Evolutionary conservation across 768 basidiomycete species (phyloP).

Genomic region (Tephrocybe sp.): DNA sequence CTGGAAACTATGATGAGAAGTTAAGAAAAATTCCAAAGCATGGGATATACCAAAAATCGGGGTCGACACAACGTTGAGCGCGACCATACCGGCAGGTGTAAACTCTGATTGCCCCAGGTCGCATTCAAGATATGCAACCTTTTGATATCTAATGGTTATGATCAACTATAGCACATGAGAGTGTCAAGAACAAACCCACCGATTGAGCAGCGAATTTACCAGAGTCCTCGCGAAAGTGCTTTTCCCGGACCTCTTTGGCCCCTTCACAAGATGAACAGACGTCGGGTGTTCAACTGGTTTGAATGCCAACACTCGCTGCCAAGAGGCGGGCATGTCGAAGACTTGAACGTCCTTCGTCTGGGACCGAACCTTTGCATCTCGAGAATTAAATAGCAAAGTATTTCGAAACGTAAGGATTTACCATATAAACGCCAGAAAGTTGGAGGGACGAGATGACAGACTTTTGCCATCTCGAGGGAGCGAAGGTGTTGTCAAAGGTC

Average conservation of each 20-base stretch:
- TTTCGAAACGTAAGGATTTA: constrained; percentile 25
- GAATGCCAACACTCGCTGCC: constrained; percentile 33
- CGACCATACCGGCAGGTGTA: constrained; percentile 81
- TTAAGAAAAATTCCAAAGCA: not conserved
- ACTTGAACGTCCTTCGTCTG: constrained; percentile 38
- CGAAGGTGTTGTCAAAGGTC: constrained; percentile 64
- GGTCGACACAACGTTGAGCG: constrained; percentile 67
- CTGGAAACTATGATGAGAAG: constrained; percentile 34
- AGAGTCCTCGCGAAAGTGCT: constrained; percentile 81
- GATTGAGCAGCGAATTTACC: constrained; percentile 63
- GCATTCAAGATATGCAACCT: constrained; percentile 91
- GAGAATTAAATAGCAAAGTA: not conserved
- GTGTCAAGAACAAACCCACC: constrained; percentile 36
- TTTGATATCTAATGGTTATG: constrained; percentile 52
- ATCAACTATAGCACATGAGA: not conserved
- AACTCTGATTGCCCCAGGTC: constrained; percentile 96
- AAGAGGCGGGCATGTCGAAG: constrained; percentile 37
- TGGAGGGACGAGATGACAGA: constrained; percentile 35
- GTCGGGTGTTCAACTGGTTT: constrained; percentile 12
- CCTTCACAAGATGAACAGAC: constrained; percentile 68
- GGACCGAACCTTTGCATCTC: constrained; percentile 29
- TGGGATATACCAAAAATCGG: constrained; percentile 65
- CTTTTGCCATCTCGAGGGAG: constrained; percentile 45
- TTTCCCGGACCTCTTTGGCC: constrained; percentile 87
- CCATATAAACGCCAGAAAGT: constrained; percentile 49